Percentiles rank a stretch among this genome's conserved stretches.
Evolutionary conservation across 2,329 filamentous ascomycete species (phyloP).

Genomic region (Thermoascus crustaceus): DNA sequence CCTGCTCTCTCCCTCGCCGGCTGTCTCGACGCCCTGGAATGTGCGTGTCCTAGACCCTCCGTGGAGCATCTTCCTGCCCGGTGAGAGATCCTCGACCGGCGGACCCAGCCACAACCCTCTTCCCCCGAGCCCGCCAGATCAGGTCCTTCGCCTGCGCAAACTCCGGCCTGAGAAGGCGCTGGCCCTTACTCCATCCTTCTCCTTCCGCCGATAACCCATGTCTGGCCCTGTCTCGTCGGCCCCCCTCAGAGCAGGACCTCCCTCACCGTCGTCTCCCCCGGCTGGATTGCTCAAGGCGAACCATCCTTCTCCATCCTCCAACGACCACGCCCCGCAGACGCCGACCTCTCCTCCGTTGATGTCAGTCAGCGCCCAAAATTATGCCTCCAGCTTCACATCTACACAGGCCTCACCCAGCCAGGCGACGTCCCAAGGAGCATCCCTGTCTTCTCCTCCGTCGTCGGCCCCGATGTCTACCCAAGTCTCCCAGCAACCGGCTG

Average conservation of each 20-base stretch:
- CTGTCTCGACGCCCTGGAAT: constrained; percentile 5
- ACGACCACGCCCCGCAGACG: constrained; percentile 29
- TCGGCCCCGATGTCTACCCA: constrained; percentile 37
- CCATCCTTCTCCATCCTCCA: constrained; percentile 18
- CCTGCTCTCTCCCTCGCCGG: constrained; percentile 1
- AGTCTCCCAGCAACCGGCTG: constrained; percentile 32
- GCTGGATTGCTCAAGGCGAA: constrained; percentile 31
- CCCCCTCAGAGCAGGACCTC: constrained; percentile 30
- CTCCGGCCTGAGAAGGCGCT: neutral
- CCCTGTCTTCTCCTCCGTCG: constrained; percentile 34
- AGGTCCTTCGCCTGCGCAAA: neutral
- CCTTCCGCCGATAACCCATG: constrained; percentile 19
- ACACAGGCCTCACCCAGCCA: constrained; percentile 39
- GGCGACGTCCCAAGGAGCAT: constrained; percentile 33
- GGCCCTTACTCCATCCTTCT: neutral
- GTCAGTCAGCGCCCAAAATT: constrained; percentile 42
- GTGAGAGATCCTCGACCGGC: constrained; percentile 2
- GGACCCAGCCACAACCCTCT: neutral
- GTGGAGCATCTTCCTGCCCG: constrained; percentile 4
- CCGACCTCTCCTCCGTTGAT: constrained; percentile 42
- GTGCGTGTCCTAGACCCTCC: constrained; percentile 5
- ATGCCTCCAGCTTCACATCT: constrained; percentile 40
- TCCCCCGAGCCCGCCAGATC: neutral
- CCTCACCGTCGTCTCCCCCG: constrained; percentile 37
- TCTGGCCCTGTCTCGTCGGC: constrained; percentile 28